Percentiles rank a stretch among this genome's conserved stretches.
phyloP scores from a whole-genome alignment of 2,329 filamentous ascomycete species.

The Plenodomus biglobosus region DNA sequence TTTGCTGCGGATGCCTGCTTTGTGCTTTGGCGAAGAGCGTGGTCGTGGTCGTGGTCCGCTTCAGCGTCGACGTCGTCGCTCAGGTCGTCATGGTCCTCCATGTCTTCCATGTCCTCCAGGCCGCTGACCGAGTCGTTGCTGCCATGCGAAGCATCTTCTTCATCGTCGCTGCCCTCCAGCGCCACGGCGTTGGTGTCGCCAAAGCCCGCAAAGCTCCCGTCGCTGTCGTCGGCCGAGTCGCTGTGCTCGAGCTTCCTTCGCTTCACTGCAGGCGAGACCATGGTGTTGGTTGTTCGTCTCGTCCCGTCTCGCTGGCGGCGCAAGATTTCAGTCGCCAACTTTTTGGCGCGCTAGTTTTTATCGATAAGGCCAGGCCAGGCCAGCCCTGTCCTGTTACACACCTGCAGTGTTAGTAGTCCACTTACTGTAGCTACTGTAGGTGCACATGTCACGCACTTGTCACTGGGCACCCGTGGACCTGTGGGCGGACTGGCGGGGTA shows the following conservation, averaged over 20 bases:
- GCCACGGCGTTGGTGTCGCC: slow-evolving; percentile 18
- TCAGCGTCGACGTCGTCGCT: slow-evolving; percentile 12
- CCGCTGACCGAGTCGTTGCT: slow-evolving; percentile 15
- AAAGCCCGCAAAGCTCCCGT: slow-evolving; percentile 28
- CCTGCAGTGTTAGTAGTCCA: too few relatives aligned
- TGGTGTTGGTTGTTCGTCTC: slow-evolving; percentile 17
- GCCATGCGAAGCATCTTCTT: slow-evolving; percentile 13
- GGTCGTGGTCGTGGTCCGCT: slow-evolving; percentile 20
- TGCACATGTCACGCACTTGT: slow-evolving; percentile 3
- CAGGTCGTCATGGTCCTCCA: too few relatives aligned
- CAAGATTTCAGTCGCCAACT: slow-evolving; percentile 23
- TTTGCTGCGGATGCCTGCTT: slow-evolving; percentile 8
- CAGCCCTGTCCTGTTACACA: too few relatives aligned
- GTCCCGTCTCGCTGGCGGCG: slow-evolving; percentile 8
- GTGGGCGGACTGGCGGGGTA: too few relatives aligned
- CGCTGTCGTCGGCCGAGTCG: slow-evolving; percentile 31
- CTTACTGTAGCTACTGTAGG: too few relatives aligned
- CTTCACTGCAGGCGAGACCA: slow-evolving; percentile 47
- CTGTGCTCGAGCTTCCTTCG: slow-evolving; percentile 52
- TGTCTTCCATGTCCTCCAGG: slow-evolving; percentile 10
- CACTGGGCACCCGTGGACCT: too few relatives aligned
- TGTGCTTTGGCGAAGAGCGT: slow-evolving; percentile 12
- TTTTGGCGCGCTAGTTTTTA: slow-evolving; percentile 21
- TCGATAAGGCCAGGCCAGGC: too few relatives aligned
- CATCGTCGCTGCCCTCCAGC: slow-evolving; percentile 17